These are phyloP conservation scores for Quercus phellos DNA, from an alignment of 331 rosid genomes.

Conservation along the genomic window DNA sequence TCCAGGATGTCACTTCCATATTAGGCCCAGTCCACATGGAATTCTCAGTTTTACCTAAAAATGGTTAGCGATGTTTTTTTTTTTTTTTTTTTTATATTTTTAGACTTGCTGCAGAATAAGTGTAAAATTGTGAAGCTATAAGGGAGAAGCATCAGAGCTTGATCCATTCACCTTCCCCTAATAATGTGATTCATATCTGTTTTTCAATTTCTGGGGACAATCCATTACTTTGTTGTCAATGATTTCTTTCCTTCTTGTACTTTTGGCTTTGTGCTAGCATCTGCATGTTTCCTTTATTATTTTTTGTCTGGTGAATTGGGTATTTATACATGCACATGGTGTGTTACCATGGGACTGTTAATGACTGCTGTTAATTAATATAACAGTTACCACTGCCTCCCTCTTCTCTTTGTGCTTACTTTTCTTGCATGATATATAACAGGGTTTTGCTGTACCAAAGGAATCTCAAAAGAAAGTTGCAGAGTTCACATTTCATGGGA, in stretches of 20 bases:
- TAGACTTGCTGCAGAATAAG: neutral
- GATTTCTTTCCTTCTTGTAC: neutral
- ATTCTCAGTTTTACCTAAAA: neutral
- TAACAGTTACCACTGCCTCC: neutral
- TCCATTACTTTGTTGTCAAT: neutral
- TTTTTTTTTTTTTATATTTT: neutral
- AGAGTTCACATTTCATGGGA: conserved; percentile 51
- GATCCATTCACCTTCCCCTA: conserved; percentile 7
- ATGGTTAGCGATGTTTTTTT: neutral
- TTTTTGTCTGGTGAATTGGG: neutral
- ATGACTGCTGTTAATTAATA: neutral
- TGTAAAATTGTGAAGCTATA: neutral
- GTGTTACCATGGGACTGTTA: neutral
- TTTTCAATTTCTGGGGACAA: conserved; percentile 4
- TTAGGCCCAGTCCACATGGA: neutral
- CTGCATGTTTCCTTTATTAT: neutral
- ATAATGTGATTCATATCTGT: neutral
- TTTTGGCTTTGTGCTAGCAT: neutral
- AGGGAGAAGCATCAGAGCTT: conserved; percentile 4
- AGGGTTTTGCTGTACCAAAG: conserved; percentile 80
- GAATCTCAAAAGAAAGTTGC: conserved; percentile 57
- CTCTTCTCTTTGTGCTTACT: conserved; percentile 21
- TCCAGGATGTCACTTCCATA: neutral
- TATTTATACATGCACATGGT: neutral
- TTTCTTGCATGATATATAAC: conserved; percentile 28